Base-by-base conservation (phyloP, 2,329 filamentous ascomycete species). In the Penicillium polonicum region DNA sequence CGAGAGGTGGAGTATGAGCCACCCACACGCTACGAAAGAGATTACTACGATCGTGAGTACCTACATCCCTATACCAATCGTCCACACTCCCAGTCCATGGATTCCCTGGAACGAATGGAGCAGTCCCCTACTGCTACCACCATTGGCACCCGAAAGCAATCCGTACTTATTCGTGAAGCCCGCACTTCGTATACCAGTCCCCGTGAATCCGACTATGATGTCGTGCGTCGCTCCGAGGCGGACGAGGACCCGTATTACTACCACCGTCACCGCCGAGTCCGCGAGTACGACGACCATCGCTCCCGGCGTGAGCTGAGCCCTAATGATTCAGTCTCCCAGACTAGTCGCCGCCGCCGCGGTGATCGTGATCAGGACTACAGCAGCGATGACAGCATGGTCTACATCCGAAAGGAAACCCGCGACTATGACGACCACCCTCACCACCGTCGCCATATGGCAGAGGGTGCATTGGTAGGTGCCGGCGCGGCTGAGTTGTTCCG, bases 241-340 rank as follows among this genome's bases (percentile, higher is more conserved):
- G 74, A 78, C n/a, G 71, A 80, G 56, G 83, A 86, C 38, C 81
- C 85, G 58, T 86, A 86, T 68, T 86, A 85, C 66, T 86, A 86
- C 67, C 82, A 86, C 64, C 81, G 83, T 55, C 76, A 86, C 65
- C 81, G 84, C 57, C 76, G 80, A 42, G 74, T 82, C 43, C 79
- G 81, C 54, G 82, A 85, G 67, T 76, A 83, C 41, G 82, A 84
- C 29, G 78, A 80, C 55, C 77, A 78, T 55, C 72, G 73, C 60
- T 67, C 72, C 56, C 71, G 78, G 23, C 78, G 75, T 52, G 78
- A 80, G 57, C 67, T 83, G 48, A 80, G 79, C 57, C 81, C 82
- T 5, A 73, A 76, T 48, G 82, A 84, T 65, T 83, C 81, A 17
- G 74, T 81, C 48, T 83, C 81, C 12, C 80, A 83, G 61, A 74